Evolutionary conservation across 176 grass and related monocot genomes (phyloP).

Genomic region (Avena insularis): DNA sequence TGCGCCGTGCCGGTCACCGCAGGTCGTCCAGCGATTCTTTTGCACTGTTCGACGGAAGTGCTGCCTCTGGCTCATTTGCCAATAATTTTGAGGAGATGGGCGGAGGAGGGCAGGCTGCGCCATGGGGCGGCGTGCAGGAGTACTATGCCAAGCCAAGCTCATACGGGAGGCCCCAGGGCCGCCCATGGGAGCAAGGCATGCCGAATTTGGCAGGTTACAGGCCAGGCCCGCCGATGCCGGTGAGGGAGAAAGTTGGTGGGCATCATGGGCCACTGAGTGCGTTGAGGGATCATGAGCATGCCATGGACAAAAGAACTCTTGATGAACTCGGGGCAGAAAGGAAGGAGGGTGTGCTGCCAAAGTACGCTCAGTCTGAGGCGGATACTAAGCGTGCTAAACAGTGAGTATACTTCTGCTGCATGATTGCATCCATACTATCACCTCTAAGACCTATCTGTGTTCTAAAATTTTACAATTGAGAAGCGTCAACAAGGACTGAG

Average conservation of each 20-base stretch:
- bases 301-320: constrained; percentile 56
- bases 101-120: constrained; percentile 38
- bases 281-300: constrained; percentile 50
- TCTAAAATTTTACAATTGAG: background rate
- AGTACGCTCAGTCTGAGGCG: constrained; percentile 63
- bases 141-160: constrained; percentile 56
- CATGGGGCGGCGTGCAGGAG: constrained; percentile 55
- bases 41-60: constrained; percentile 59
- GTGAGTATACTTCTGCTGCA: constrained; percentile 60
- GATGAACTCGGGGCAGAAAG: constrained; percentile 62
- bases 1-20: constrained; percentile 64
- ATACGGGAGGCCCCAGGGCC: constrained; percentile 48
- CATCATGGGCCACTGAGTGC: constrained; percentile 38
- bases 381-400: constrained; percentile 88
- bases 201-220: constrained; percentile 40
- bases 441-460: background rate
- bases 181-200: constrained; percentile 62
- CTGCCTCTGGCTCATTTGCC: constrained; percentile 36
- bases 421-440: constrained; percentile 20
- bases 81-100: constrained; percentile 51
- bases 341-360: constrained; percentile 61
- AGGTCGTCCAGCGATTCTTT: constrained; percentile 93
- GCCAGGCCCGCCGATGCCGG: constrained; percentile 32
- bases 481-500: background rate
- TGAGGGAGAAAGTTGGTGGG: constrained; percentile 63